These are phyloP conservation scores for Oidium heveae DNA, from an alignment of 2,329 filamentous ascomycete species.

Conservation along the genomic window DNA sequence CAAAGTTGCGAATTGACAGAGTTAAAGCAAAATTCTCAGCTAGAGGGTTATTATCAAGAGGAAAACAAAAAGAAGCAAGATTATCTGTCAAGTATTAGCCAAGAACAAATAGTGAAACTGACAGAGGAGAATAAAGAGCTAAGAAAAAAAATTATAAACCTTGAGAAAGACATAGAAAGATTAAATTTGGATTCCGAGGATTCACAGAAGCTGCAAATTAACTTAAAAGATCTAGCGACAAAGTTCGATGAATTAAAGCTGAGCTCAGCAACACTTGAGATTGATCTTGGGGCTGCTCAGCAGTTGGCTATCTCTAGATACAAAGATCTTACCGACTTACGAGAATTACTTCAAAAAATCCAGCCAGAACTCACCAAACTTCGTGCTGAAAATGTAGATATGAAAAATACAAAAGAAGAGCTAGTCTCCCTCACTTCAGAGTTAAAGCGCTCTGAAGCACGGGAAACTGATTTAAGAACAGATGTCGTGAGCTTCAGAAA, in stretches of 20 bases:
- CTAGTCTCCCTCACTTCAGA: slow-evolving; percentile 34
- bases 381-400: slow-evolving; percentile 46
- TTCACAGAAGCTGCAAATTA: slow-evolving; percentile 10
- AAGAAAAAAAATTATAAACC: slow-evolving; percentile 33
- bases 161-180: slow-evolving; percentile 43
- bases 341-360: slow-evolving; percentile 56
- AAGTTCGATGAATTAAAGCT: slow-evolving; percentile 44
- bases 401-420: slow-evolving; percentile 55
- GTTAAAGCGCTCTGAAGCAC: slow-evolving; percentile 51
- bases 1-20: slow-evolving; percentile 27
- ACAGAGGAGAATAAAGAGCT: slow-evolving; percentile 42
- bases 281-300: slow-evolving; percentile 64
- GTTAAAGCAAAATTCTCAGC: slow-evolving; percentile 42
- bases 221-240: slow-evolving; percentile 17
- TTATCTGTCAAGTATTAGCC: slow-evolving; percentile 51
- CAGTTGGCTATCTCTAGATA: slow-evolving; percentile 69
- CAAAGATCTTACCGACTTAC: slow-evolving; percentile 63
- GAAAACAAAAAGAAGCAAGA: slow-evolving; percentile 70
- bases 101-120: slow-evolving; percentile 53
- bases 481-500: slow-evolving; percentile 49
- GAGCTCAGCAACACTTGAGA: slow-evolving; percentile 45
- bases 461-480: slow-evolving; percentile 54
- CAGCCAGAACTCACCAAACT: slow-evolving; percentile 67
- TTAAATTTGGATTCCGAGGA: slow-evolving; percentile 11
- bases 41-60: slow-evolving; percentile 55